Conservation (phyloP, 2,329 filamentous ascomycete genomes). For the Pleoardoris graminearum region DNA sequence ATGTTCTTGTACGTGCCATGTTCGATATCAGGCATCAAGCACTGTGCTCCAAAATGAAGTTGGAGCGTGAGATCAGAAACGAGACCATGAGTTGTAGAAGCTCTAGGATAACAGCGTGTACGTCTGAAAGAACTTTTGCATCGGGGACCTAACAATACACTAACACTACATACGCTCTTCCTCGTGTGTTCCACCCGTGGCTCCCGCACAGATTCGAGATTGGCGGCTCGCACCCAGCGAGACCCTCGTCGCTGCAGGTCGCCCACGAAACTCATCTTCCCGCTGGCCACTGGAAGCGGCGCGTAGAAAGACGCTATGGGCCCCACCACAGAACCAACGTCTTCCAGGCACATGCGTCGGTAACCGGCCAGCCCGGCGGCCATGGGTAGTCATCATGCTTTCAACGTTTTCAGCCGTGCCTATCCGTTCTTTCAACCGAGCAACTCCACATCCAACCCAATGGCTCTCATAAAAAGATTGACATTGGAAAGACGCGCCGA, state of each 20-base stretch:
- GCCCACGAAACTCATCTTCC: no score
- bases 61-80: no score
- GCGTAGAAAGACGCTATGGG: neutral
- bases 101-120: no score
- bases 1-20: neutral
- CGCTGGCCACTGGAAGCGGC: neutral
- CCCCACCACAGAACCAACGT: conserved; percentile 1
- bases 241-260: no score
- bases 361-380: neutral
- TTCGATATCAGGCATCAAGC: no score
- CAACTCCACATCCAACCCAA: conserved; percentile 93
- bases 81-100: no score
- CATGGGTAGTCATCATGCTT: no score
- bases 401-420: no score
- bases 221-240: conserved; percentile 5
- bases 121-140: no score
- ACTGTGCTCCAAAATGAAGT: no score
- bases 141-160: conserved; percentile 5
- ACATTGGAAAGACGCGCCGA: conserved; percentile 85
- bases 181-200: conserved; percentile 13
- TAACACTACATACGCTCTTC: neutral
- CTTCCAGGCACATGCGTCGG: no score
- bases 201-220: conserved; percentile 26
- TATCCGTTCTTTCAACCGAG: conserved; percentile 55
- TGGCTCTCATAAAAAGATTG: conserved; percentile 97